A percentile compares a stretch with the other conserved stretches of the same genome.
Evolutionary conservation across 148 eudicot species (phyloP).

Genomic region (Vaccinium darrowii): DNA sequence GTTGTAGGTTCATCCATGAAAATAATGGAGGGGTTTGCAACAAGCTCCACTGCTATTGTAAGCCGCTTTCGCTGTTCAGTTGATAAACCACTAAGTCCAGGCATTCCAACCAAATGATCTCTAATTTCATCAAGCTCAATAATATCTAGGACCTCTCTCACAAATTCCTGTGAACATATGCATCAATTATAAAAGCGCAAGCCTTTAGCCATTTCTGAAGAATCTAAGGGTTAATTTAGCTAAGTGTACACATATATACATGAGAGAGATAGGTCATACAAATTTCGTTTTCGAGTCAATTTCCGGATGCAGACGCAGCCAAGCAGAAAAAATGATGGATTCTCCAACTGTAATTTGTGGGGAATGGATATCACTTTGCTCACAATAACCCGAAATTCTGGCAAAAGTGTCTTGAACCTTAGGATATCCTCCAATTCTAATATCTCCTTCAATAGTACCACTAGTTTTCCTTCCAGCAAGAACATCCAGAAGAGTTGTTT

Average conservation of each 20-base stretch:
- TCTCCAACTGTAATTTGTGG: slow-evolving; percentile 76
- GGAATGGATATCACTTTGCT: slow-evolving; percentile 83
- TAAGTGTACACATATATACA: too few species aligned
- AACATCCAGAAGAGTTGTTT: slow-evolving; percentile 88
- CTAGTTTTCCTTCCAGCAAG: slow-evolving; percentile 81
- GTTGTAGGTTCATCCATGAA: slow-evolving; percentile 93
- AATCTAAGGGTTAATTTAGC: background rate
- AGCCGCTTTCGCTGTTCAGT: slow-evolving; percentile 83
- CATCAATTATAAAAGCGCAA: background rate
- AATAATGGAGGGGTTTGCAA: slow-evolving; percentile 78
- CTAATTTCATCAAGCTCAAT: slow-evolving; percentile 68
- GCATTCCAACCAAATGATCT: slow-evolving; percentile 66
- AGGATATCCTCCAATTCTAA: slow-evolving; percentile 63
- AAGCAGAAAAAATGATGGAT: slow-evolving; percentile 76
- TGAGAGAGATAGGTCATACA: slow-evolving; percentile 34
- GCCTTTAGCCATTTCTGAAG: background rate
- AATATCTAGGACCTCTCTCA: slow-evolving; percentile 66
- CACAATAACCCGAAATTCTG: slow-evolving; percentile 80
- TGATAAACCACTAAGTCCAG: slow-evolving; percentile 66
- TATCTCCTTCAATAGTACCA: slow-evolving; percentile 71
- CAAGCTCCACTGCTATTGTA: slow-evolving; percentile 86
- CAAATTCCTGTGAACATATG: slow-evolving; percentile 49
- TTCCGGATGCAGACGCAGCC: slow-evolving; percentile 69
- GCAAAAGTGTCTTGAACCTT: slow-evolving; percentile 80
- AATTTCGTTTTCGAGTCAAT: slow-evolving; percentile 56